Evolutionary conservation across 352 stramenopile genomes (phyloP).

Genomic region (Pythium angustatum): DNA sequence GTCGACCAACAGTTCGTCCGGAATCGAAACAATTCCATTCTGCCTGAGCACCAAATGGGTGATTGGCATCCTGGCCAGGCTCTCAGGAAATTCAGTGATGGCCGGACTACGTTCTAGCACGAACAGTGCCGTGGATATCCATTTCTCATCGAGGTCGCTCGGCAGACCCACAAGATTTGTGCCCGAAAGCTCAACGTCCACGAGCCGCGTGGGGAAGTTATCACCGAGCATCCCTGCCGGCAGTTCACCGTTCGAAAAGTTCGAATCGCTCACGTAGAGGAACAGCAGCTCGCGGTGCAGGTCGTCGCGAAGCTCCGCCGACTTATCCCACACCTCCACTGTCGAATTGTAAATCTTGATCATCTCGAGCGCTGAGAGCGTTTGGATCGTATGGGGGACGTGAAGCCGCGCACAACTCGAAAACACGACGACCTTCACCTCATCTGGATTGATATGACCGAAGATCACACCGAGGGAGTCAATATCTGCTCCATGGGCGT

Average conservation of each 20-base stretch:
- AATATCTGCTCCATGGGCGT: background rate
- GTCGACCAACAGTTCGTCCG: conserved; percentile 4
- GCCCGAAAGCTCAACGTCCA: conserved; percentile 12
- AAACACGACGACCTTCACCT: conserved; percentile 9
- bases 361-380: background rate
- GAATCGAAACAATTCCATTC: conserved; percentile 11
- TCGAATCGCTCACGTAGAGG: conserved; percentile 17
- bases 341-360: conserved; percentile 32
- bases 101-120: conserved; percentile 10
- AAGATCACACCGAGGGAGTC: background rate
- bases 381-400: conserved; percentile 9
- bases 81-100: conserved; percentile 6
- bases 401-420: conserved; percentile 24
- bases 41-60: background rate
- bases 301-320: conserved; percentile 5
- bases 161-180: conserved; percentile 13
- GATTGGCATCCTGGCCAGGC: conserved; percentile 12
- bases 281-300: conserved; percentile 16
- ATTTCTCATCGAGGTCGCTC: conserved; percentile 7
- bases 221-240: conserved; percentile 4
- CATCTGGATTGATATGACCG: background rate
- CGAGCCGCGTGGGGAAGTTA: conserved; percentile 5
- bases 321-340: conserved; percentile 17
- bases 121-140: conserved; percentile 8
- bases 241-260: conserved; percentile 7